phyloP scores from a whole-genome alignment of 2,329 filamentous ascomycete species.

The Clonostachys sp. region DNA sequence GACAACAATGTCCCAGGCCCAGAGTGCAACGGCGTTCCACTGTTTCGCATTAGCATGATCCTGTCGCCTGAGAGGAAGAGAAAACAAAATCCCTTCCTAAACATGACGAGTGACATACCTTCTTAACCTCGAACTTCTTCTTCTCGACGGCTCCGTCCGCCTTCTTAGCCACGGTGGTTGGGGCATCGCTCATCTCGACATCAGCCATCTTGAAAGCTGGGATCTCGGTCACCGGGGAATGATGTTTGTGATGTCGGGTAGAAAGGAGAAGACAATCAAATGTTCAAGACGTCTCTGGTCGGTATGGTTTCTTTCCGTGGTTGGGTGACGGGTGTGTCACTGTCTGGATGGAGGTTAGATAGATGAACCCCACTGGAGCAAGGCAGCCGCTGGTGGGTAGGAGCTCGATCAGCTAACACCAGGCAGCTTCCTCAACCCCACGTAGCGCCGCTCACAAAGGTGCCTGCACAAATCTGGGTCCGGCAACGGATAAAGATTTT shows the following conservation, averaged over 20 bases:
- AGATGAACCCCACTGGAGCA: neutral
- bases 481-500: neutral
- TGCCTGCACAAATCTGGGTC: neutral
- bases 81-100: neutral
- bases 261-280: too few relatives aligned
- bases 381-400: neutral
- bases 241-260: too few relatives aligned
- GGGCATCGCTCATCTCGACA: constrained; percentile 92
- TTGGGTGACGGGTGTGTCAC: neutral
- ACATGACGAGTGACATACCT: constrained; percentile 52
- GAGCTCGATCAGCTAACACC: too few relatives aligned
- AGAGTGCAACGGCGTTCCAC: constrained; percentile 98
- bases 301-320: neutral
- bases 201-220: constrained; percentile 67
- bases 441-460: neutral
- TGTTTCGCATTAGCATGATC: constrained; percentile 28
- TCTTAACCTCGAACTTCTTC: constrained; percentile 98
- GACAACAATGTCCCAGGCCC: constrained; percentile 99
- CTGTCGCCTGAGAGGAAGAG: neutral
- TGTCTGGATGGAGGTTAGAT: neutral
- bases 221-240: too few relatives aligned
- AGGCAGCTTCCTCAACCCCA: too few relatives aligned
- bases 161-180: constrained; percentile 45
- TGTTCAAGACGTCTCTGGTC: neutral
- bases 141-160: constrained; percentile 60